Evolutionary conservation across 2,329 filamentous ascomycete genomes (phyloP).

Genomic region (Harringtonia lauricola): DNA sequence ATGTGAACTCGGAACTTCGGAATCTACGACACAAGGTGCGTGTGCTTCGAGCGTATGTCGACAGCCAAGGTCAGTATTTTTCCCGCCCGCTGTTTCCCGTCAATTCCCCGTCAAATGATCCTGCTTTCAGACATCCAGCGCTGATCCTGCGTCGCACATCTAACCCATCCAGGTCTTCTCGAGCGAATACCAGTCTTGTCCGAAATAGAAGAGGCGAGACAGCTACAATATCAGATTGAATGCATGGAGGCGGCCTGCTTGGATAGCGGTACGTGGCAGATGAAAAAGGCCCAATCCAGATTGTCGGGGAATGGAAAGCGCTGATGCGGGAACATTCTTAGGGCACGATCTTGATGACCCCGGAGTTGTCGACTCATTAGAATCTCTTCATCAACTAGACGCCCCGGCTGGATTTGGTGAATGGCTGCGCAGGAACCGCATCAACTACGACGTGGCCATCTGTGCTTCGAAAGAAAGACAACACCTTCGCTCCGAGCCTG

Average conservation of each 20-base stretch:
- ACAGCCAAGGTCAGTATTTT: constrained; percentile 34
- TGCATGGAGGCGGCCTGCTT: constrained; percentile 42
- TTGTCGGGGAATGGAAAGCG: not conserved
- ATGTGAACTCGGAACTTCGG: constrained; percentile 36
- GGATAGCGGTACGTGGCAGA: constrained; percentile 30
- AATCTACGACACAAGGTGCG: constrained; percentile 46
- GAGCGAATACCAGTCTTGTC: constrained; percentile 34
- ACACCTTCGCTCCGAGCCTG: constrained; percentile 22
- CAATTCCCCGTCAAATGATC: too few species aligned
- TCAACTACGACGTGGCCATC: constrained; percentile 35
- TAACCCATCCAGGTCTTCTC: constrained; percentile 22
- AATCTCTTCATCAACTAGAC: constrained; percentile 23
- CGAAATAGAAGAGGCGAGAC: constrained; percentile 44
- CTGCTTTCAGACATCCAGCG: too few species aligned
- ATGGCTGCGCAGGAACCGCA: constrained; percentile 43
- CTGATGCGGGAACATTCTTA: constrained; percentile 11
- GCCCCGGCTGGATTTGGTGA: constrained; percentile 35
- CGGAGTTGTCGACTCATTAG: constrained; percentile 26
- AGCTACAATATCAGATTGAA: constrained; percentile 47
- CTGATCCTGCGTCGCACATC: not conserved
- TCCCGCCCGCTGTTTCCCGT: too few species aligned
- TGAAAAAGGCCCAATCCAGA: not conserved
- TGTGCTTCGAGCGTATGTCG: constrained; percentile 35
- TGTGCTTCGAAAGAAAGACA: constrained; percentile 27
- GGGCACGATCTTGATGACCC: constrained; percentile 32